Evolutionary conservation across 345 rosid genomes (phyloP).

Genomic region (Boechera divaricarpa): DNA sequence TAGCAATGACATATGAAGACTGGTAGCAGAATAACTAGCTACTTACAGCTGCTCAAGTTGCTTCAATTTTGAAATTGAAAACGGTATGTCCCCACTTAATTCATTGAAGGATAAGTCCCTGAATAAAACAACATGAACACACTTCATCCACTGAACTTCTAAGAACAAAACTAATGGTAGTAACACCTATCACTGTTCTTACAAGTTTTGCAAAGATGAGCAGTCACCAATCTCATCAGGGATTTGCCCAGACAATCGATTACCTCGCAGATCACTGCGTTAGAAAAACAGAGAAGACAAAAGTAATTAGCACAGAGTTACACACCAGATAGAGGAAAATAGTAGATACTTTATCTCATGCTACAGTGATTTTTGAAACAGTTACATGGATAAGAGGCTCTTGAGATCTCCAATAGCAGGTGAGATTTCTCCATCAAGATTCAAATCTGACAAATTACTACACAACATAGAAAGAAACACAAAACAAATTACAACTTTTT

Average conservation of each 20-base stretch:
- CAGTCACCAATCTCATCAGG: slow-evolving; percentile 99
- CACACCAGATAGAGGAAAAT: slow-evolving; percentile 1
- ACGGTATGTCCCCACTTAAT: slow-evolving; percentile 90
- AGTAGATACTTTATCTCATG: slow-evolving; percentile 8
- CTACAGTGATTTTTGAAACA: slow-evolving; percentile 29
- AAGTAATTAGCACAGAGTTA: background rate
- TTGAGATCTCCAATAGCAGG: slow-evolving; percentile 87
- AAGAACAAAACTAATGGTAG: background rate
- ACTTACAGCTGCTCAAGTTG: slow-evolving; percentile 83
- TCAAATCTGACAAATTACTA: slow-evolving; percentile 88
- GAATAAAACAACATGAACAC: slow-evolving; percentile 19
- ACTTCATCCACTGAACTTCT: slow-evolving; percentile 15
- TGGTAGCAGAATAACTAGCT: background rate
- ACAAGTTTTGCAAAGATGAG: slow-evolving; percentile 74
- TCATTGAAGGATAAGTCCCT: slow-evolving; percentile 92
- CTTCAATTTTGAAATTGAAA: slow-evolving; percentile 86
- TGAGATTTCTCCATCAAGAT: slow-evolving; percentile 94
- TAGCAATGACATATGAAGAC: background rate
- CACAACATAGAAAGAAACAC: slow-evolving; percentile 33
- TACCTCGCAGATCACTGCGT: slow-evolving; percentile 76
- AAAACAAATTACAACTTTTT: slow-evolving; percentile 43
- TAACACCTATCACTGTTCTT: slow-evolving; percentile 43
- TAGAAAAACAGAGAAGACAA: background rate
- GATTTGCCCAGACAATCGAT: slow-evolving; percentile 86
- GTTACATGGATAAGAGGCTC: slow-evolving; percentile 68